Conservation (phyloP, 768 basidiomycete genomes). For the Mycena albidolilacea region DNA sequence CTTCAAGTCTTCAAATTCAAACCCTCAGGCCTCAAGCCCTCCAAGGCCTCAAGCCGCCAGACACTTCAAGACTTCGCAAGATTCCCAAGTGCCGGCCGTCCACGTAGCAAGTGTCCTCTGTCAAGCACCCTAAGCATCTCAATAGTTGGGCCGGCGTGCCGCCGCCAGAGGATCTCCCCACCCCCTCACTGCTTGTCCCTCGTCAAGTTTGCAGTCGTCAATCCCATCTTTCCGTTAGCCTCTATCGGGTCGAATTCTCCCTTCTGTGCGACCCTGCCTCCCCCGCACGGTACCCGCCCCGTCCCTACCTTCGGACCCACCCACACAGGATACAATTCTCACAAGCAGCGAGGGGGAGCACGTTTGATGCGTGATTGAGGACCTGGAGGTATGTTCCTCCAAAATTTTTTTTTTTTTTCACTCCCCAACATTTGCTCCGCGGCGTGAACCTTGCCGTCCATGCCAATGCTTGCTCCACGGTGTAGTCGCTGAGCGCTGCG, state of each 20-base stretch:
- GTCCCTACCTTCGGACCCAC: neutral
- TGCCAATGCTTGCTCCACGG: neutral
- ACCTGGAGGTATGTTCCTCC: neutral
- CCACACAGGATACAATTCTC: neutral
- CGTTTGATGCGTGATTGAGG: neutral
- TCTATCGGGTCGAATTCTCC: neutral
- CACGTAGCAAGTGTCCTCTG: too few relatives aligned
- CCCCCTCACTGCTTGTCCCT: neutral
- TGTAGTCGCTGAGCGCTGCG: neutral
- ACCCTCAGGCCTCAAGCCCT: neutral
- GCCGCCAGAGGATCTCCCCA: too few relatives aligned
- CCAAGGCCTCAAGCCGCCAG: neutral
- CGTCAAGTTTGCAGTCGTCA: neutral
- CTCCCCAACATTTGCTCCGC: neutral
- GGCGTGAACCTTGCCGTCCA: neutral
- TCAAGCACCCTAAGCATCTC: too few relatives aligned
- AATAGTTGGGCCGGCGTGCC: too few relatives aligned
- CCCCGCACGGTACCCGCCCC: neutral
- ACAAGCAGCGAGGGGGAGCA: neutral
- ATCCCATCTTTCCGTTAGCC: neutral
- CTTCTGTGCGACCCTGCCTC: neutral
- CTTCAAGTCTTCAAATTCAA: neutral
- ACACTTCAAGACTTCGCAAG: too few relatives aligned
- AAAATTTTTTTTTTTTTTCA: neutral
- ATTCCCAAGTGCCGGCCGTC: too few relatives aligned